A percentile compares a stretch with the other conserved stretches of the same genome.
Evolutionary conservation across 257 asterid genomes (phyloP).

Genomic region (Ajuga chamaepitys): DNA sequence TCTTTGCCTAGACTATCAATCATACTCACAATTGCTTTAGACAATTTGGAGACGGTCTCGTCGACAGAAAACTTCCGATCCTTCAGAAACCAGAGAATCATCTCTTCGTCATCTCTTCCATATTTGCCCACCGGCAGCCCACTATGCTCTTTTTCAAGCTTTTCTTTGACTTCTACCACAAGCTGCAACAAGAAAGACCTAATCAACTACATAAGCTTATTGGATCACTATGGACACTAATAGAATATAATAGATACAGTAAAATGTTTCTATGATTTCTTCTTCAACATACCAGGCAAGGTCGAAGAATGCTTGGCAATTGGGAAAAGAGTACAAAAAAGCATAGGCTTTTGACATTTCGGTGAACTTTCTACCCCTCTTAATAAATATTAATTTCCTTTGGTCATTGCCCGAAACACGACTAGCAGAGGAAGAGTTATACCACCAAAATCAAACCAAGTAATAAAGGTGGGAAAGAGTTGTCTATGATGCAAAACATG

Average conservation of each 20-base stretch:
- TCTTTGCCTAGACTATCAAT: background rate
- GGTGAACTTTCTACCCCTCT: background rate
- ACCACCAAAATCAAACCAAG: background rate
- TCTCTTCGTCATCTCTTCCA: slow-evolving; percentile 91
- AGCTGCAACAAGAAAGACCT: slow-evolving; percentile 41
- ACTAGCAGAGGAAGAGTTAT: background rate
- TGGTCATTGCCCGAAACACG: background rate
- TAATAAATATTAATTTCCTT: background rate
- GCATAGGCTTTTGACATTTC: background rate
- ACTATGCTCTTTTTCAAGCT: slow-evolving; percentile 57
- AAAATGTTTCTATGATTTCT: background rate
- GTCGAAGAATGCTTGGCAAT: background rate
- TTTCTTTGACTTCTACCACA: slow-evolving; percentile 71
- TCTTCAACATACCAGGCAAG: background rate
- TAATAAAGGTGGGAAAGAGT: background rate
- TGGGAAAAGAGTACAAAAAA: background rate
- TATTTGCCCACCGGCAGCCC: slow-evolving; percentile 73
- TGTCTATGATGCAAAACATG: background rate
- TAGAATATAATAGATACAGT: background rate
- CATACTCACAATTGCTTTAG: slow-evolving; percentile 71
- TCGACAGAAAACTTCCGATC: slow-evolving; percentile 72
- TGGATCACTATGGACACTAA: background rate
- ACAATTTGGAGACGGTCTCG: slow-evolving; percentile 67
- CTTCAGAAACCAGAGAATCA: slow-evolving; percentile 89
- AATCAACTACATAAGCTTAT: slow-evolving; percentile 6